Conservation (phyloP, 1,284 basidiomycete species). For the Cronartium quercuum region DNA sequence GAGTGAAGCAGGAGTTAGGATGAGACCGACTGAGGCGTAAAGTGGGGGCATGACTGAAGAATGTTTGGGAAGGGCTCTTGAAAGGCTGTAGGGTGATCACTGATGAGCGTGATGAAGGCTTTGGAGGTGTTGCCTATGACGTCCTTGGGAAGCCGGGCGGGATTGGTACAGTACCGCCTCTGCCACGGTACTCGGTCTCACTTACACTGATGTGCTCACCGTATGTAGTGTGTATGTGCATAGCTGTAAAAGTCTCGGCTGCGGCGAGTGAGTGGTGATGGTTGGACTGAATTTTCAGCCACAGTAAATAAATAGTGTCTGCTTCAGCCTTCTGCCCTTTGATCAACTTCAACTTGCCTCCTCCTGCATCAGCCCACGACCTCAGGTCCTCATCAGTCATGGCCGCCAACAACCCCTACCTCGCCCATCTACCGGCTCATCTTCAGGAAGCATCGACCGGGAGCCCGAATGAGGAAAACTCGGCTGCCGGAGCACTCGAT, state of each 20-base stretch:
- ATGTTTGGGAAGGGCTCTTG: neutral
- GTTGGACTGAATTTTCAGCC: neutral
- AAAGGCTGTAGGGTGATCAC: too few relatives aligned
- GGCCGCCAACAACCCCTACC: slow-evolving; percentile 55
- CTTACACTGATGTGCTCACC: too few relatives aligned
- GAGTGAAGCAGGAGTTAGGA: neutral
- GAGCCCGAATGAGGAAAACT: slow-evolving; percentile 47
- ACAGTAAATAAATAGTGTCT: neutral
- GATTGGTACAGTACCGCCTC: too few relatives aligned
- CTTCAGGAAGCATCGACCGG: slow-evolving; percentile 5
- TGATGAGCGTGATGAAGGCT: too few relatives aligned
- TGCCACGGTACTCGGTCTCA: too few relatives aligned
- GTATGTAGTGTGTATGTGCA: too few relatives aligned
- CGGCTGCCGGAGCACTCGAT: slow-evolving; percentile 54
- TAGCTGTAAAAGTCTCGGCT: neutral
- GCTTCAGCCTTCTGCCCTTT: too few relatives aligned
- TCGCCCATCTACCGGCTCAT: slow-evolving; percentile 52
- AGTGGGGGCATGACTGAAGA: neutral
- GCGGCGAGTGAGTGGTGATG: neutral
- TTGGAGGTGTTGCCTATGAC: too few relatives aligned
- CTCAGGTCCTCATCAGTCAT: neutral
- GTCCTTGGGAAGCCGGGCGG: too few relatives aligned
- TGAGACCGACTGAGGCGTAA: neutral
- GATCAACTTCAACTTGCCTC: too few relatives aligned
- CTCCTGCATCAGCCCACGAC: too few relatives aligned